Percentiles rank a stretch among this genome's conserved stretches.
Conservation (phyloP, 192 early-diverging fungal species). For the Backusella liffmaniae region DNA sequence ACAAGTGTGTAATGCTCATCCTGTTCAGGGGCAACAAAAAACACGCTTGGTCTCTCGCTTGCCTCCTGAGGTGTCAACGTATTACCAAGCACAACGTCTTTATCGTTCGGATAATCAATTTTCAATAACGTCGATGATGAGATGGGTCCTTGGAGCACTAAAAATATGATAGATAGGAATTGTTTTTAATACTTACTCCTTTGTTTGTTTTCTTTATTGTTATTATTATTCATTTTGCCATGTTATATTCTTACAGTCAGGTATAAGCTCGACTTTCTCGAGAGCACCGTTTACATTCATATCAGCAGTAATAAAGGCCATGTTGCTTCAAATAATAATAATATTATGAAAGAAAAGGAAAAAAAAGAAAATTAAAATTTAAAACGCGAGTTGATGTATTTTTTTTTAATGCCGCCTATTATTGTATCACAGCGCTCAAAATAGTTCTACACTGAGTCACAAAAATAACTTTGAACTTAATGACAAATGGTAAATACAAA, state of each 20-base stretch:
- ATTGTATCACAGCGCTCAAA: neutral
- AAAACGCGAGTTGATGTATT: neutral
- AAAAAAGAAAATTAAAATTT: neutral
- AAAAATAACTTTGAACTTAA: neutral
- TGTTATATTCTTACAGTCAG: slow-evolving; percentile 28
- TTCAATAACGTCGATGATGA: slow-evolving; percentile 9
- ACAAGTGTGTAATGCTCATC: slow-evolving; percentile 28
- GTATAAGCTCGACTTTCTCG: slow-evolving; percentile 40
- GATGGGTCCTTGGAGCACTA: slow-evolving; percentile 8
- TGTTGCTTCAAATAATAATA: slow-evolving; percentile 14
- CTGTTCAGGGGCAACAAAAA: slow-evolving; percentile 23
- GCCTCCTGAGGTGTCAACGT: slow-evolving; percentile 17
- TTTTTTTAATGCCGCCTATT: neutral
- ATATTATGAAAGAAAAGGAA: neutral
- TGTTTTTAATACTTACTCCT: neutral
- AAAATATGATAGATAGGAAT: neutral
- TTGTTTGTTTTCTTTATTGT: neutral
- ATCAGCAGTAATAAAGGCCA: slow-evolving; percentile 48
- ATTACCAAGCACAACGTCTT: slow-evolving; percentile 36
- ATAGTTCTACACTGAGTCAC: neutral
- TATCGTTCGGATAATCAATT: slow-evolving; percentile 18
- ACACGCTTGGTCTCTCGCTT: slow-evolving; percentile 14
- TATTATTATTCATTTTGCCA: neutral
- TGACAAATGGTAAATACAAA: neutral
- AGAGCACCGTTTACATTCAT: slow-evolving; percentile 37